Conservation (phyloP, 345 rosid genomes). For the Euphorbia pulcherrima region DNA sequence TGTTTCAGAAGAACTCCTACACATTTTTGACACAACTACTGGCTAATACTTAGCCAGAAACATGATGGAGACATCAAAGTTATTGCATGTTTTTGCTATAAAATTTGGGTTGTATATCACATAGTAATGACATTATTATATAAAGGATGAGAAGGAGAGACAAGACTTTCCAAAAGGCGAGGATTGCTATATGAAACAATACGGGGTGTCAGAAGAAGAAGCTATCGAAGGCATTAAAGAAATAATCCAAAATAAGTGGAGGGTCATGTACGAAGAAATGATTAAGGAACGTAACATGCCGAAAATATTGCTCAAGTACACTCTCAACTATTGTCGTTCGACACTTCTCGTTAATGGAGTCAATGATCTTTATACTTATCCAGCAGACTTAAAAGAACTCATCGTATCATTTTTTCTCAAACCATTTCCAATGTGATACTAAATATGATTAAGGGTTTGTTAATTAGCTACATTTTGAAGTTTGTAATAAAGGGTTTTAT, state of each 20-base stretch:
- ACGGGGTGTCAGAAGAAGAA: neutral
- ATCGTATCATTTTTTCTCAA: neutral
- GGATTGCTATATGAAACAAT: conserved; percentile 1
- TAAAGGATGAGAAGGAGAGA: conserved; percentile 1
- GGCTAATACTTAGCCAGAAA: no score
- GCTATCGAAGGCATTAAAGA: neutral
- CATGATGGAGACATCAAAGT: no score
- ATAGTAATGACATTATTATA: no score
- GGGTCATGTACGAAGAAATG: conserved; percentile 12
- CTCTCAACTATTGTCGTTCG: neutral
- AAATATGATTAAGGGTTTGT: no score
- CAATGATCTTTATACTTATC: neutral
- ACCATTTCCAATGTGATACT: neutral
- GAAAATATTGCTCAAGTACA: neutral
- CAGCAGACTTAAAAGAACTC: neutral
- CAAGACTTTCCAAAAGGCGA: neutral
- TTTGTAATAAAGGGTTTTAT: no score
- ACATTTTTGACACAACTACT: no score
- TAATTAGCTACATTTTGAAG: no score
- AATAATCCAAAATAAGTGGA: neutral
- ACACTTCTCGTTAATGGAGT: neutral
- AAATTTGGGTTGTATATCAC: no score
- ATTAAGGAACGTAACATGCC: conserved; percentile 3
- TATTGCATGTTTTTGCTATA: no score
- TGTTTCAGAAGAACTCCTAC: no score